phyloP scores from a whole-genome alignment of 2,329 filamentous ascomycete genomes.

The Penicillium sp. region DNA sequence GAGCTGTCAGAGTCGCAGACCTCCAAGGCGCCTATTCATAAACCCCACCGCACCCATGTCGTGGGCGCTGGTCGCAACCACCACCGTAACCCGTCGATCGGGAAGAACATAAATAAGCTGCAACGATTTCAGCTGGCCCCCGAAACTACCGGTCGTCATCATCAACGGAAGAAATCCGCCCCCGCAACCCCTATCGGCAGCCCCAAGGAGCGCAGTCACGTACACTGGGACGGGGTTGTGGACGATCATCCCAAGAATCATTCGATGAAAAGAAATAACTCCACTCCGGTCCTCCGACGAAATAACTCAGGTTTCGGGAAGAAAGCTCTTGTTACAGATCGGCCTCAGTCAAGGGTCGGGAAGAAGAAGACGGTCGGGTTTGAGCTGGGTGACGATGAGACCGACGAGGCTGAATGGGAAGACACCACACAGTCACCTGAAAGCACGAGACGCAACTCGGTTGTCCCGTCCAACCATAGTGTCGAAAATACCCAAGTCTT shows the following conservation, averaged over 20 bases:
- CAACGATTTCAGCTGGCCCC: conserved; percentile 37
- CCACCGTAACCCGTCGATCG: conserved; percentile 44
- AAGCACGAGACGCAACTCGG: conserved; percentile 48
- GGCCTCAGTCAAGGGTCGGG: conserved; percentile 34
- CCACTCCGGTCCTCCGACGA: conserved; percentile 43
- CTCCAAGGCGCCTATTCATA: conserved; percentile 34
- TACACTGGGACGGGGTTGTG: conserved; percentile 45
- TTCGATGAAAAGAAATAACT: conserved; percentile 48
- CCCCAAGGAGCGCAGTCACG: conserved; percentile 37
- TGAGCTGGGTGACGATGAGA: conserved; percentile 45
- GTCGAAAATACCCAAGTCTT: conserved; percentile 35
- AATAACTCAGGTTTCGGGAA: conserved; percentile 41
- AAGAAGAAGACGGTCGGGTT: conserved; percentile 50
- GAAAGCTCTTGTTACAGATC: conserved; percentile 39
- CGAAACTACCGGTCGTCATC: conserved; percentile 36
- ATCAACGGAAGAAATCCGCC: conserved; percentile 49
- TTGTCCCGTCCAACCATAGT: conserved; percentile 37
- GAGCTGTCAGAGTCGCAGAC: conserved; percentile 34
- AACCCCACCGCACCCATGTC: conserved; percentile 43
- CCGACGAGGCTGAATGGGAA: conserved; percentile 50
- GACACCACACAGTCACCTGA: conserved; percentile 50
- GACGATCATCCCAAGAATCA: conserved; percentile 34
- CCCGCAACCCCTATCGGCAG: conserved; percentile 45
- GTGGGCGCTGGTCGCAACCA: conserved; percentile 44
- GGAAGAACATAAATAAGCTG: conserved; percentile 47